Evolutionary conservation across 2,329 filamentous ascomycete species (phyloP).

Genomic region (Sarocladium strictum): DNA sequence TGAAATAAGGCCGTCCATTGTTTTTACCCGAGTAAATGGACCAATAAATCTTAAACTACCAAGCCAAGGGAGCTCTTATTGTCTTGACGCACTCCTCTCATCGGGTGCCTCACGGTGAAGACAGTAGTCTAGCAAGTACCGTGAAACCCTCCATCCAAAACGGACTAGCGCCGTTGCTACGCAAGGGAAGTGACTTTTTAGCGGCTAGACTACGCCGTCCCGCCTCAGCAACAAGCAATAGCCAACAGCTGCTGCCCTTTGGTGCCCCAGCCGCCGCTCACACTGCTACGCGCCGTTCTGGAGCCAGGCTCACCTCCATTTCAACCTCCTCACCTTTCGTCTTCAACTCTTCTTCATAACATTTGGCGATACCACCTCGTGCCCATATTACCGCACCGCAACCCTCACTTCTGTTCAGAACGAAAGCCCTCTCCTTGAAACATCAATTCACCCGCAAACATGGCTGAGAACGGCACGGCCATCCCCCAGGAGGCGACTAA

Average conservation of each 20-base stretch:
- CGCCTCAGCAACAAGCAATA: not conserved
- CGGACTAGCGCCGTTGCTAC: conserved; percentile 26
- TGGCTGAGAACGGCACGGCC: conserved; percentile 47
- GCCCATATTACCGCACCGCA: conserved; percentile 6
- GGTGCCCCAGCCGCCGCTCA: conserved; percentile 1
- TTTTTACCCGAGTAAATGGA: too few relatives aligned
- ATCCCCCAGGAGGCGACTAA: conserved; percentile 39
- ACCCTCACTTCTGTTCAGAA: not conserved
- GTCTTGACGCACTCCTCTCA: not conserved
- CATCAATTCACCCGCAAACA: conserved; percentile 20
- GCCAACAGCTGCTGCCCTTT: conserved; percentile 12
- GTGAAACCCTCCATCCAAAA: not conserved
- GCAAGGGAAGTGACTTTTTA: conserved; percentile 16
- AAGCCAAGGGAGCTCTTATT: not conserved
- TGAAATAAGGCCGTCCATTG: too few relatives aligned
- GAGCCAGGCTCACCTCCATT: conserved; percentile 6
- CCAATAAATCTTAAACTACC: not conserved
- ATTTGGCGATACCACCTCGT: not conserved
- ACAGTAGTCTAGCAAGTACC: not conserved
- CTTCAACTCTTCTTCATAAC: conserved; percentile 2
- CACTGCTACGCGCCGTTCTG: not conserved
- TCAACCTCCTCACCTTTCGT: conserved; percentile 8
- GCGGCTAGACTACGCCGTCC: not conserved
- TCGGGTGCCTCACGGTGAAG: not conserved
- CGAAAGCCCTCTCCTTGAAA: conserved; percentile 9